These are phyloP conservation scores for Echeveria elegans DNA, from an alignment of 164 flowering plant genomes.

Conservation along the genomic window DNA sequence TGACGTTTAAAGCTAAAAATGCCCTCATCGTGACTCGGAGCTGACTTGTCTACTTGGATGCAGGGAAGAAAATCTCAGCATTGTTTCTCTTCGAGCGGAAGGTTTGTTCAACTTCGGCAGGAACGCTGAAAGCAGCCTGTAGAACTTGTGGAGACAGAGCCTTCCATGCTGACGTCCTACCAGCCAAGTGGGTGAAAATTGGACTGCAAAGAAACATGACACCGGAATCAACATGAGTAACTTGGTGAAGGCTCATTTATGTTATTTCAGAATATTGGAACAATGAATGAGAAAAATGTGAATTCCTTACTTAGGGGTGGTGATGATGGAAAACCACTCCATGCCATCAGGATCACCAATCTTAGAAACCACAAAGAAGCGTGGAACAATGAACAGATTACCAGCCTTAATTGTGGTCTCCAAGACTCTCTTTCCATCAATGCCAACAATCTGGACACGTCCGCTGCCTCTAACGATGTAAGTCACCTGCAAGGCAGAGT, in stretches of 20 bases:
- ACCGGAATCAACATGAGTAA: background rate
- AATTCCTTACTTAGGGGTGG: constrained; percentile 9
- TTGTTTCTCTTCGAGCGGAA: constrained; percentile 2
- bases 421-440: constrained; percentile 32
- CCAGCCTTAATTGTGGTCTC: constrained; percentile 15
- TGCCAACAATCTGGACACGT: constrained; percentile 70
- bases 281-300: background rate
- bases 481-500: constrained; percentile 80
- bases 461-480: constrained; percentile 74
- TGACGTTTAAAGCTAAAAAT: background rate
- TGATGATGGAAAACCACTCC: constrained; percentile 13
- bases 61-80: constrained; percentile 5
- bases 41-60: background rate
- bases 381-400: constrained; percentile 12
- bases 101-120: background rate
- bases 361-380: constrained; percentile 13
- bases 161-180: constrained; percentile 5
- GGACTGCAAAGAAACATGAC: background rate
- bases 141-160: constrained; percentile 1
- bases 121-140: constrained; percentile 2
- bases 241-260: background rate
- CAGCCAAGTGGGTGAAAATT: constrained; percentile 8
- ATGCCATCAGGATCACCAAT: constrained; percentile 12
- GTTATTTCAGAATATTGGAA: background rate
- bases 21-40: background rate